A percentile compares a stretch with the other conserved stretches of the same genome.
Conservation (phyloP, 495 filamentous ascomycete genomes). For the Acidomyces sp. region DNA sequence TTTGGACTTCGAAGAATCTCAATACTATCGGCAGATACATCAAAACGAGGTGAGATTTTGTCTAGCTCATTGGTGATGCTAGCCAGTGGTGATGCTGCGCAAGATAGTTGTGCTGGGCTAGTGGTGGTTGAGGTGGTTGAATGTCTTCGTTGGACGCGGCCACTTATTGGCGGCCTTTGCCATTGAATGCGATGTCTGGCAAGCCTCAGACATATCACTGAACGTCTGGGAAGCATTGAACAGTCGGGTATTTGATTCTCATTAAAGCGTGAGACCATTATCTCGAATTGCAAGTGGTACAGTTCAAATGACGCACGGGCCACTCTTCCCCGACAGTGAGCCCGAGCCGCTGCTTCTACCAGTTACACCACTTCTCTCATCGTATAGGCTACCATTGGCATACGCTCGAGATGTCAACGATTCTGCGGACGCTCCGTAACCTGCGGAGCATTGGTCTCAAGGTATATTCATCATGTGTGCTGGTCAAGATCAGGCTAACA, state of each 20-base stretch:
- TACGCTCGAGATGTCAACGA: constrained; percentile 99
- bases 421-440: constrained; percentile 75
- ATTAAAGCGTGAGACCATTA: too few relatives aligned
- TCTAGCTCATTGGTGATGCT: constrained; percentile 72
- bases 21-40: constrained; percentile 68
- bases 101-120: constrained; percentile 33
- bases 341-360: too few relatives aligned
- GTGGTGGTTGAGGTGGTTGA: constrained; percentile 12
- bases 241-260: too few relatives aligned
- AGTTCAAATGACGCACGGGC: too few relatives aligned
- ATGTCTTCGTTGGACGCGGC: constrained; percentile 15
- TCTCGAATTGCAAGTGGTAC: too few relatives aligned
- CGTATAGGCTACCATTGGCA: too few relatives aligned
- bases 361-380: too few relatives aligned
- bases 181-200: background rate
- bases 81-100: constrained; percentile 39
- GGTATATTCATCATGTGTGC: constrained; percentile 34
- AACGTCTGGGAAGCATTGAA: constrained; percentile 14
- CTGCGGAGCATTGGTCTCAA: constrained; percentile 75
- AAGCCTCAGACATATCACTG: constrained; percentile 8
- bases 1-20: constrained; percentile 61
- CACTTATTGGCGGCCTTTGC: background rate
- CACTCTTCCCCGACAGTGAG: too few relatives aligned
- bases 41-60: constrained; percentile 76
- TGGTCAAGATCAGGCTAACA: constrained; percentile 23